Evolutionary conservation across 495 filamentous ascomycete species (phyloP).

Genomic region (Usnea hakonensis): DNA sequence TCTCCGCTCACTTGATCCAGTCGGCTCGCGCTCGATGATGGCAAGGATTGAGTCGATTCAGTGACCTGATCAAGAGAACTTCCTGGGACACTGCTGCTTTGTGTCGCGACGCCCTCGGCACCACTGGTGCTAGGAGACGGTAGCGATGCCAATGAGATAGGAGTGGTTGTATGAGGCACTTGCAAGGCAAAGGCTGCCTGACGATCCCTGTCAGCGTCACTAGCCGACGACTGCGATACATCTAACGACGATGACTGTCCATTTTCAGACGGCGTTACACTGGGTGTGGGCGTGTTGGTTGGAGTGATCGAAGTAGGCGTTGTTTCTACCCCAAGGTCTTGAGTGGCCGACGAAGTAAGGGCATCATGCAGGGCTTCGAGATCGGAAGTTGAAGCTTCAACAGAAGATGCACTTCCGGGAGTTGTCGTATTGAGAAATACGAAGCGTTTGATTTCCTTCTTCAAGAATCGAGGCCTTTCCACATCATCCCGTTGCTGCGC

Average conservation of each 20-base stretch:
- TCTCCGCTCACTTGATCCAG: not conserved
- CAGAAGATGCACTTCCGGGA: conserved; percentile 32
- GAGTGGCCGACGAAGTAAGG: not conserved
- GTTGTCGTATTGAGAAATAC: conserved; percentile 25
- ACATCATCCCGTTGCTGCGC: conserved; percentile 14
- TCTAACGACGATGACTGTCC: not conserved
- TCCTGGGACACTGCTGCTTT: not conserved
- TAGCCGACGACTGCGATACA: not conserved
- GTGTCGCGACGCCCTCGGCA: not conserved
- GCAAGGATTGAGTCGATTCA: not conserved
- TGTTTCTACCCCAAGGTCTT: not conserved
- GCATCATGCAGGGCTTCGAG: not conserved
- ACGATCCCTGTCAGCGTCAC: not conserved
- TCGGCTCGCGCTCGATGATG: not conserved
- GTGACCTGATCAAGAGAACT: not conserved
- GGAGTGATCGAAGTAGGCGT: not conserved
- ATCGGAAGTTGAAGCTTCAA: conserved; percentile 1
- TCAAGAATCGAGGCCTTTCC: conserved; percentile 51
- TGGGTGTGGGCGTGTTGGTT: not conserved
- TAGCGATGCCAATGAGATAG: not conserved
- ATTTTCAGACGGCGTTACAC: not conserved
- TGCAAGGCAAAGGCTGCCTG: not conserved
- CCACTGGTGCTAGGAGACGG: not conserved
- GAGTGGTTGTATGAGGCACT: not conserved
- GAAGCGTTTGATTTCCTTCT: conserved; percentile 51